These are phyloP conservation scores for Leccinum ochraceum DNA, from an alignment of 768 basidiomycete genomes.

Conservation along the genomic window DNA sequence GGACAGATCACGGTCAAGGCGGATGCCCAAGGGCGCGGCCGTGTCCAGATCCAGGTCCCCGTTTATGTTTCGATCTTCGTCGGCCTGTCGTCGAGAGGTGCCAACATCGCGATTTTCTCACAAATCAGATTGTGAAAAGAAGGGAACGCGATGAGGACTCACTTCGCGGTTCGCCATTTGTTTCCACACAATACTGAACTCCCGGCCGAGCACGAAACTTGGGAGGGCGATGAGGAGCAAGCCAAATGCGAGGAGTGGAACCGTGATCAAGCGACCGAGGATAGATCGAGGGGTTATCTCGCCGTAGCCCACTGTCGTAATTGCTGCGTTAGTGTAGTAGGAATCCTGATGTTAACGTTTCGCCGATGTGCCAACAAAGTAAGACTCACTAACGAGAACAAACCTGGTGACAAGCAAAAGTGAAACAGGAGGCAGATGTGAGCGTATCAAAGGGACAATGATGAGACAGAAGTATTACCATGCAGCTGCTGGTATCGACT, in stretches of 20 bases:
- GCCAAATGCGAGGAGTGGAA: constrained; percentile 86
- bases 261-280: constrained; percentile 81
- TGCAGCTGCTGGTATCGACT: constrained; percentile 73
- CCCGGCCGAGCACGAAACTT: constrained; percentile 87
- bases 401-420: constrained; percentile 43
- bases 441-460: not conserved
- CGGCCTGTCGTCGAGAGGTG: not conserved
- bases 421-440: not conserved
- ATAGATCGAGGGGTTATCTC: constrained; percentile 89
- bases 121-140: not conserved
- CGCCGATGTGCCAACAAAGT: not conserved
- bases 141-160: constrained; percentile 7
- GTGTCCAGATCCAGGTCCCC: constrained; percentile 3
- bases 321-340: constrained; percentile 47
- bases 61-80: constrained; percentile 1
- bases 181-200: constrained; percentile 92
- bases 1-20: constrained; percentile 42
- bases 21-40: constrained; percentile 8
- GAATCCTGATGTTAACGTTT: not conserved
- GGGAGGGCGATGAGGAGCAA: constrained; percentile 88
- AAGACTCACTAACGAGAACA: constrained; percentile 71
- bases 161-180: constrained; percentile 60
- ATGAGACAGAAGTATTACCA: constrained; percentile 52
- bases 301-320: constrained; percentile 89
- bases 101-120: not conserved